Evolutionary conservation across 164 flowering plant species (phyloP), one percentile per base, ranked within the genome.

Genomic region (Hamamelis virginiana): DNA sequence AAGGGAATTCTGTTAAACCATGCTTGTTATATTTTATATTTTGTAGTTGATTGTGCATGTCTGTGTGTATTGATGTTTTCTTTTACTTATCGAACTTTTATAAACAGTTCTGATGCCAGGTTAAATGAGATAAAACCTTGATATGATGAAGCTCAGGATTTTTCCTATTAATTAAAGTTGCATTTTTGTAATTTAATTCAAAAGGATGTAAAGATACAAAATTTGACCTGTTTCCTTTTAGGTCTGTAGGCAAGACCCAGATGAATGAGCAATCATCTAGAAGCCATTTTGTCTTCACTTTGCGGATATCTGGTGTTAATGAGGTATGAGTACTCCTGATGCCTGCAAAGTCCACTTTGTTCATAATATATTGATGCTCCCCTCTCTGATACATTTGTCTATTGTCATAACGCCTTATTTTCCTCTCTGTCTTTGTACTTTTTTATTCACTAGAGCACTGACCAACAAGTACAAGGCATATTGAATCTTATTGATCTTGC

Each of bases 191-290:
- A 6, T 33, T 22, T 50, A 12, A 10, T 45, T 46, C 0, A n/a
- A 18, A 27, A 64, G 23, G 43, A 47, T 48, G 15, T 23, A 21
- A 44, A 25, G n/a, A 23, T 6, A 41, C 41, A 44, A 16, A 10
- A 19, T 67, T 18, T 27, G 15, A 44, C 45, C 46, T 58, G 15
- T 46, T 63, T 50, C 26, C 44, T 58, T 62, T 11, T 69, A 96
- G 99, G 74, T 87, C 99, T 47, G 99, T 96, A 0, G 97, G 97
- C 57, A 90, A 82, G 81, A 96, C 99, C 9, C 90, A 86, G 67
- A 96, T 93, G 98, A 96, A 96, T 70, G 97, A 93, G 70, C 97
- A 91, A 46, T 96, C 99, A 38, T 93, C 99, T 25, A 82, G 98
- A 74, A 96, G 99, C 70, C 99, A 96, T 72, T 90, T 93, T 77